These are phyloP conservation scores for Torrubiella hemipterigena DNA, from an alignment of 2,329 filamentous ascomycete species.

Conservation along the genomic window DNA sequence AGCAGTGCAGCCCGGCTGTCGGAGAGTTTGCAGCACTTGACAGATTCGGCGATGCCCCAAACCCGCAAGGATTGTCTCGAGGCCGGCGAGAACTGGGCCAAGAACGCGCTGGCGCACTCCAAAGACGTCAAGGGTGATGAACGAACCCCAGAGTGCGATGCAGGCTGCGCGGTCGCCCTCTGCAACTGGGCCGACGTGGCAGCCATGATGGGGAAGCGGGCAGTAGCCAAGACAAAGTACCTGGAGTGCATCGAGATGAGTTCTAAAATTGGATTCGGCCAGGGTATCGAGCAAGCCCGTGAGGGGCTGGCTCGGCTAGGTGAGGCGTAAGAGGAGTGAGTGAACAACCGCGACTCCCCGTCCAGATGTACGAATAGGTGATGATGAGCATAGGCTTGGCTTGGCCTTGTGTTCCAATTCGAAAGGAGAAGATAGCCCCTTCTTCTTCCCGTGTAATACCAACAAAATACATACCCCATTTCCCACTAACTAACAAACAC, in stretches of 20 bases:
- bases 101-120: constrained; percentile 60
- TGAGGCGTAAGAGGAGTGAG: constrained; percentile 2
- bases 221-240: constrained; percentile 57
- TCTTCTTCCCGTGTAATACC: no score
- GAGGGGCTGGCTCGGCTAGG: constrained; percentile 30
- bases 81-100: constrained; percentile 66
- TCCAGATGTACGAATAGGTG: no score
- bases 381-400: no score
- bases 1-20: constrained; percentile 15
- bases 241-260: constrained; percentile 54
- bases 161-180: constrained; percentile 71
- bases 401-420: no score
- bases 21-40: constrained; percentile 14
- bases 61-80: constrained; percentile 52
- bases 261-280: constrained; percentile 36
- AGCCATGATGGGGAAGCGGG: constrained; percentile 55
- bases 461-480: no score
- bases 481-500: no score
- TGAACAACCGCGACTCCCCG: no score
- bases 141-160: constrained; percentile 68
- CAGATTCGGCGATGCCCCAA: constrained; percentile 18
- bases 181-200: constrained; percentile 80
- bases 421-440: no score
- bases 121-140: constrained; percentile 51
- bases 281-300: constrained; percentile 40